A percentile compares a stretch with the other conserved stretches of the same genome.
phyloP scores from a whole-genome alignment of 352 stramenopile genomes.

The Phytophthora sp. region DNA sequence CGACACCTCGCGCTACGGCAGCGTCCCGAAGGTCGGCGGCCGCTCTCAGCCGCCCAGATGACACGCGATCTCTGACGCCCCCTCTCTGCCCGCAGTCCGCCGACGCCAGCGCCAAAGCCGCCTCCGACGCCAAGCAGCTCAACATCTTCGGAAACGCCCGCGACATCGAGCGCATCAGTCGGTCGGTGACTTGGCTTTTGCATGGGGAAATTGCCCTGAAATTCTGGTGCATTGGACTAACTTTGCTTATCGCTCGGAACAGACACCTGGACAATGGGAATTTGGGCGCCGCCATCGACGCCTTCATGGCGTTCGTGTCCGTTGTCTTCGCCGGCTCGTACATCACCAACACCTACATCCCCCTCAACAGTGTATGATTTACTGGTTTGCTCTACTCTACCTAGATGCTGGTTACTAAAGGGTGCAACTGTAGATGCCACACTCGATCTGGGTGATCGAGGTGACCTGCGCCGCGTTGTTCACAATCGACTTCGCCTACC shows the following conservation, averaged over 20 bases:
- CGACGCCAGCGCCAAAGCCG: conserved; percentile 16
- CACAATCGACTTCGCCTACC: conserved; percentile 70
- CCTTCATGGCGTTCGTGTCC: conserved; percentile 59
- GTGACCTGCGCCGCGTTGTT: conserved; percentile 73
- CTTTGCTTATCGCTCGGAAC: not conserved
- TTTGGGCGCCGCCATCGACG: conserved; percentile 70
- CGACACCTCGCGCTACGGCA: conserved; percentile 35
- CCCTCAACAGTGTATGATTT: conserved; percentile 59
- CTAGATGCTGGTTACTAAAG: not conserved
- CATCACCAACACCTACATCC: conserved; percentile 83
- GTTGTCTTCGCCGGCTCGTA: conserved; percentile 72
- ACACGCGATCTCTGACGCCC: not conserved
- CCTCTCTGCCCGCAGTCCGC: conserved; percentile 5
- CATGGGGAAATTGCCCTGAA: not conserved
- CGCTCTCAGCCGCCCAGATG: not conserved
- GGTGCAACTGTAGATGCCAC: conserved; percentile 50
- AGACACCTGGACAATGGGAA: conserved; percentile 84
- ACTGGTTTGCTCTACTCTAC: not conserved
- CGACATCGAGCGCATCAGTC: conserved; percentile 44
- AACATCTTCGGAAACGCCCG: conserved; percentile 30
- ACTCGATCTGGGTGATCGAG: conserved; percentile 73
- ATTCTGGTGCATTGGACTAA: not conserved
- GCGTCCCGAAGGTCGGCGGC: conserved; percentile 30
- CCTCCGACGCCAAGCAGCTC: conserved; percentile 15
- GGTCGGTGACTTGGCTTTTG: conserved; percentile 17